Evolutionary conservation across 2,329 filamentous ascomycete genomes (phyloP).

Genomic region (Chalaropsis thielavioides): DNA sequence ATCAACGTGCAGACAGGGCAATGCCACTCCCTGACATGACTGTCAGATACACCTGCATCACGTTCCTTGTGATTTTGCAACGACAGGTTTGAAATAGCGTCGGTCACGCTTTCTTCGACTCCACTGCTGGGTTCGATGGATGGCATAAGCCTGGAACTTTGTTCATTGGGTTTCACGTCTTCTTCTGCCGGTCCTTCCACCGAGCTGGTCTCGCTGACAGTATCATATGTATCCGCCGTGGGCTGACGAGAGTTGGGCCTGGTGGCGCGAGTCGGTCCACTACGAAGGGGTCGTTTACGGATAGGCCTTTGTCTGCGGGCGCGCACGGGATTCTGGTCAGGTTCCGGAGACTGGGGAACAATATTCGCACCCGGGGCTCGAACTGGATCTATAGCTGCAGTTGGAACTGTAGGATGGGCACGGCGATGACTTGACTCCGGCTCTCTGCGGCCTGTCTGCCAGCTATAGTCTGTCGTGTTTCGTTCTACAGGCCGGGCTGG

Average conservation of each 20-base stretch:
- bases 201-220: slow-evolving; percentile 3
- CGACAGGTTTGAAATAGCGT: background rate
- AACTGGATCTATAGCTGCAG: background rate
- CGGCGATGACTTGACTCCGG: background rate
- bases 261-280: background rate
- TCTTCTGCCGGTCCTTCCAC: background rate
- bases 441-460: background rate
- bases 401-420: background rate
- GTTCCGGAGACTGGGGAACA: background rate
- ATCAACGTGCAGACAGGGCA: background rate
- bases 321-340: background rate
- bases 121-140: background rate
- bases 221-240: background rate
- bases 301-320: background rate
- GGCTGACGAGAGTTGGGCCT: background rate
- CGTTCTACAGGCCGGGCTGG: background rate
- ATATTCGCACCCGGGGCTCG: background rate
- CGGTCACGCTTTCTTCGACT: background rate
- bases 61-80: background rate
- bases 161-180: background rate
- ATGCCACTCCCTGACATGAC: background rate
- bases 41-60: background rate
- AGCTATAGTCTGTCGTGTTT: too few species aligned
- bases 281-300: background rate
- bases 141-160: background rate